These are phyloP conservation scores for Lavandula angustifolia DNA, from an alignment of 257 asterid species.

Conservation along the genomic window DNA sequence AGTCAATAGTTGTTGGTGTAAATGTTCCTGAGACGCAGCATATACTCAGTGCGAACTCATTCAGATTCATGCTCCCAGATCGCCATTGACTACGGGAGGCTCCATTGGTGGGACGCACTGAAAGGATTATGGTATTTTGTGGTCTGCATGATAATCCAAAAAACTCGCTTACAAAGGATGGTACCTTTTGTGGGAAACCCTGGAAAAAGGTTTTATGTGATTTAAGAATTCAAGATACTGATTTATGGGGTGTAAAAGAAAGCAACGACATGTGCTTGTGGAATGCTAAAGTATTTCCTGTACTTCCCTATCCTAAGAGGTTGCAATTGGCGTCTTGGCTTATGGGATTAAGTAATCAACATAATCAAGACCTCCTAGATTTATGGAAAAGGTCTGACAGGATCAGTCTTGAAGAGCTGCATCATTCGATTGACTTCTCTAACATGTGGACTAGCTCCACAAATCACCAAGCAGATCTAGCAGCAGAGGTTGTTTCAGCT, in stretches of 20 bases:
- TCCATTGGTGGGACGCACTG: slow-evolving; percentile 67
- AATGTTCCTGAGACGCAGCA: slow-evolving; percentile 49
- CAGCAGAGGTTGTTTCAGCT: slow-evolving; percentile 74
- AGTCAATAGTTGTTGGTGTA: slow-evolving; percentile 80
- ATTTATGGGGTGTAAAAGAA: slow-evolving; percentile 65
- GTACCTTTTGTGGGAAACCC: slow-evolving; percentile 95
- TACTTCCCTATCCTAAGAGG: slow-evolving; percentile 75
- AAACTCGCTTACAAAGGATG: slow-evolving; percentile 54
- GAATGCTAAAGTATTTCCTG: slow-evolving; percentile 88
- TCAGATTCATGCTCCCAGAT: slow-evolving; percentile 86
- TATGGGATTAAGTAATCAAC: slow-evolving; percentile 68
- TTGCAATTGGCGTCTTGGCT: slow-evolving; percentile 81
- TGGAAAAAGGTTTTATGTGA: slow-evolving; percentile 82
- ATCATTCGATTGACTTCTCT: slow-evolving; percentile 74
- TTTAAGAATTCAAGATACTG: slow-evolving; percentile 67
- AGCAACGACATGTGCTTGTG: slow-evolving; percentile 73
- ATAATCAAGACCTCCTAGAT: slow-evolving; percentile 40
- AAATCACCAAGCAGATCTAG: slow-evolving; percentile 84
- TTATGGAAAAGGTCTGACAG: slow-evolving; percentile 72
- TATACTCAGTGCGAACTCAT: slow-evolving; percentile 37
- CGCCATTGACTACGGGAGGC: slow-evolving; percentile 99
- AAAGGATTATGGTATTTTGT: slow-evolving; percentile 79
- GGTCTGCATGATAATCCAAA: slow-evolving; percentile 97
- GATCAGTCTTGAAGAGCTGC: slow-evolving; percentile 90
- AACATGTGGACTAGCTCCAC: slow-evolving; percentile 77